A percentile compares a stretch with the other conserved stretches of the same genome.
Conservation (phyloP, 495 filamentous ascomycete genomes). For the Stereocaulon alpinum region DNA sequence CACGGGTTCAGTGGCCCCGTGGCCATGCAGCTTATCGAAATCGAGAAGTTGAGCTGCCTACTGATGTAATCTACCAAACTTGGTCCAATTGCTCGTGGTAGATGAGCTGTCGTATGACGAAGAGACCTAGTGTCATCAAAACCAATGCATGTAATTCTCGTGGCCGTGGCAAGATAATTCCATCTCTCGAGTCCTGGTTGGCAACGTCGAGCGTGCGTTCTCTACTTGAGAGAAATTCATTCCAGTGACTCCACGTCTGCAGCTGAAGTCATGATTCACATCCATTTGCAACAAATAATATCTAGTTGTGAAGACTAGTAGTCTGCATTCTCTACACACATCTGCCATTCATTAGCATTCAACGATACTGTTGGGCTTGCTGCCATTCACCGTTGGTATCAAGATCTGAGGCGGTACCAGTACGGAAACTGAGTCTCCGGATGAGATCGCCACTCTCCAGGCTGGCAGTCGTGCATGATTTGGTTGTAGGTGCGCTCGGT, state of each 20-base stretch:
- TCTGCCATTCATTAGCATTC: not conserved
- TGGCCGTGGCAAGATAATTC: not conserved
- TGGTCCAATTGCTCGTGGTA: not conserved
- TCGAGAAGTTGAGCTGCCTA: no score
- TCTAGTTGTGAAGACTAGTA: no score
- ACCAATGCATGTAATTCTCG: not conserved
- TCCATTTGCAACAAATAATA: no score
- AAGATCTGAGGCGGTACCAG: conserved; percentile 11
- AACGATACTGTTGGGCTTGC: no score
- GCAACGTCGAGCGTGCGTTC: no score
- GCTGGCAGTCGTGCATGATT: conserved; percentile 21
- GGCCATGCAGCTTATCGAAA: no score
- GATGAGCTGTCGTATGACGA: not conserved
- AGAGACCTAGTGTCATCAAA: not conserved
- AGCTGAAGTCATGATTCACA: no score
- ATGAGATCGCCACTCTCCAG: conserved; percentile 21
- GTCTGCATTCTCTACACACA: not conserved
- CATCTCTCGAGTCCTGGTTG: no score
- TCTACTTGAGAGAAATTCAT: no score
- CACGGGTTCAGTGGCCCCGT: no score
- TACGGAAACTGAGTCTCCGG: conserved; percentile 14
- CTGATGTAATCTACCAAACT: not conserved
- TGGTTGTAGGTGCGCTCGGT: conserved; percentile 22
- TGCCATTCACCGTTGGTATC: no score
- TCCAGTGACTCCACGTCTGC: no score